Base-by-base conservation (phyloP, 2,329 filamentous ascomycete species). In the Penicillium sp. region DNA sequence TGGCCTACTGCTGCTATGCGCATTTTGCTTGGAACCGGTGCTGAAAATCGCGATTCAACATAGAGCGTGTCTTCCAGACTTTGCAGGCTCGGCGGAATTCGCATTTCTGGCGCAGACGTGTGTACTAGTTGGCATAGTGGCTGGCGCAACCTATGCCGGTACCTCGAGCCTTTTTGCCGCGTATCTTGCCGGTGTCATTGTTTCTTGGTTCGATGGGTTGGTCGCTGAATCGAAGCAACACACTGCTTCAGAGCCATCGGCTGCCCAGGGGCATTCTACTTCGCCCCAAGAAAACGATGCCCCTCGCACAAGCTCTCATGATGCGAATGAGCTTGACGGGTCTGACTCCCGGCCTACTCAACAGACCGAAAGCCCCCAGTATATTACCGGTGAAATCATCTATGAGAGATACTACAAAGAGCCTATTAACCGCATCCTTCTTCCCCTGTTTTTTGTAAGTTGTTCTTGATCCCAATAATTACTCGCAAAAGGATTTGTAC, bases 391-490 rank as follows among this genome's bases (percentile, higher is more conserved):
- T 3, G 49, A 58, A 16, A 10, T 54, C 4, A 60, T 80, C 6
- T 84, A 79, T 54, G 67, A 77, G 29, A 66, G 60, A n/a, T 81
- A 79, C 63, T 82, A 78, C 61, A 66, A 71, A 8, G 66, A 73
- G 21, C 68, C 76, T 0, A 72, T 80, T 0, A 67, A 81, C 2
- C 75, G 75, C 8, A 75, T 92, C 0, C 68, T 92, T 0, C 84
- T 84, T 46, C 88, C 89, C 0, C 81, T 90, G 53, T 92, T 92
- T 72, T 92, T 92, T 64, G 88, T 83, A 65, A 70, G 81, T 66
- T 36, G 18, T 4, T n/a, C 34, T n/a, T n/a, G 14, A 36, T 18
- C 34, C 34, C 6, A n/a, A 7, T n/a, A 36, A 13, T 3, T 34
- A 3, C 9, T 18, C 27, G 3, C 18, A 22, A 36, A n/a, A 36